phyloP scores from a whole-genome alignment of 2,329 filamentous ascomycete species.

The Diaporthe citri region DNA sequence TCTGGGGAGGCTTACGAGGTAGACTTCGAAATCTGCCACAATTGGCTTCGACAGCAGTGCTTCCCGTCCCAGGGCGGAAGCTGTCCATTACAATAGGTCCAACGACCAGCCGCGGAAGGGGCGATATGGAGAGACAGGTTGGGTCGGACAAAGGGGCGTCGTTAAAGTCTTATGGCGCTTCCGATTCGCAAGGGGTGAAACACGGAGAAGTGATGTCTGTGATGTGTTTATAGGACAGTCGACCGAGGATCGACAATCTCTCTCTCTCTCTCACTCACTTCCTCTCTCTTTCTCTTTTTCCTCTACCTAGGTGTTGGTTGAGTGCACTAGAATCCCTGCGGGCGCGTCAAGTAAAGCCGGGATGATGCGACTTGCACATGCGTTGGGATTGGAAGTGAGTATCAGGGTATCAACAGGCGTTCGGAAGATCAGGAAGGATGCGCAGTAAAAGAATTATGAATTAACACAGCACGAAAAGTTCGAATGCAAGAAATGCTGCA shows the following conservation, averaged over 20 bases:
- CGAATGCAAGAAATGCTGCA: slow-evolving; percentile 20
- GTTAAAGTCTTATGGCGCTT: not conserved
- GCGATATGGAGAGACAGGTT: not conserved
- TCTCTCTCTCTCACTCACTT: not conserved
- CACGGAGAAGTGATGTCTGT: slow-evolving; percentile 30
- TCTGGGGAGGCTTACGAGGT: slow-evolving; percentile 45
- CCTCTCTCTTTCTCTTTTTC: not conserved
- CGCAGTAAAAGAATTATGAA: slow-evolving; percentile 18
- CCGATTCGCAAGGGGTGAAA: slow-evolving; percentile 36
- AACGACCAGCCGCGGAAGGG: slow-evolving; percentile 11
- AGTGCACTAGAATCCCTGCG: not conserved
- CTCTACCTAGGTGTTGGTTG: slow-evolving; percentile 13
- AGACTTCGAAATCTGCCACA: slow-evolving; percentile 47
- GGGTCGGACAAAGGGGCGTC: not conserved
- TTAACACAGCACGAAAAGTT: slow-evolving; percentile 29
- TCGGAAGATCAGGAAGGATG: slow-evolving; percentile 3
- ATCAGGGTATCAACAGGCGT: slow-evolving; percentile 23
- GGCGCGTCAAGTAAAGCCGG: not conserved
- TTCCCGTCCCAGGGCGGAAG: slow-evolving; percentile 36
- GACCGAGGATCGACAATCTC: not conserved
- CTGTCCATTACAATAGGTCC: slow-evolving; percentile 35
- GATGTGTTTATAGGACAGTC: slow-evolving; percentile 19
- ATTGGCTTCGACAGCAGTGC: slow-evolving; percentile 39
- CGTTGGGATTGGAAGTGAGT: not conserved
- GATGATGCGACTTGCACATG: slow-evolving; percentile 9